A percentile compares a stretch with the other conserved stretches of the same genome.
phyloP scores from a whole-genome alignment of 768 basidiomycete species.

The Termitomyces sp. region DNA sequence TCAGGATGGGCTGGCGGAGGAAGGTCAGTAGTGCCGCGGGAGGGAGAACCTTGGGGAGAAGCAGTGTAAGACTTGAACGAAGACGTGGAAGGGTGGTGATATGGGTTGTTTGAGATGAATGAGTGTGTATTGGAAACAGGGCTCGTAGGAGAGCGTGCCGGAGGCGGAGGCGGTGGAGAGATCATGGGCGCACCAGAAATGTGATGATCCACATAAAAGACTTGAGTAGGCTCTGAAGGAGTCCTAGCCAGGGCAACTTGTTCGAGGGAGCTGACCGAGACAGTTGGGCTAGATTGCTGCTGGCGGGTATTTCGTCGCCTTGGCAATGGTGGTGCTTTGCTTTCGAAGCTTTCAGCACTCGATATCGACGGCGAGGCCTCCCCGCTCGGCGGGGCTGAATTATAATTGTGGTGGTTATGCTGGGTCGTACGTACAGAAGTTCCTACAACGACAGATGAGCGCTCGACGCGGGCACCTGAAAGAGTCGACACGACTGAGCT shows the following conservation, averaged over 20 bases:
- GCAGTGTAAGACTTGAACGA: constrained; percentile 3
- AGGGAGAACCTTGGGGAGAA: constrained; percentile 26
- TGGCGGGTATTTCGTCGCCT: constrained; percentile 18
- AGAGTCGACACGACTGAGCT: constrained; percentile 32
- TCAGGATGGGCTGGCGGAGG: constrained; percentile 15
- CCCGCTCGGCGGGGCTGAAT: neutral
- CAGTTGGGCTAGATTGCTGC: constrained; percentile 30
- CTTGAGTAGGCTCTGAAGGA: constrained; percentile 1
- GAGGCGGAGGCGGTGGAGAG: constrained; percentile 2
- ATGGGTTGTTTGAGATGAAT: constrained; percentile 8
- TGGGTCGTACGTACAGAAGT: constrained; percentile 22
- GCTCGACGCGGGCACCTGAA: constrained; percentile 22
- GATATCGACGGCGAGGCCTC: constrained; percentile 4
- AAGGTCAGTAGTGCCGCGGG: constrained; percentile 18
- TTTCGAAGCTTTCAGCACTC: constrained; percentile 4
- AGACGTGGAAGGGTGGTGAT: constrained; percentile 1
- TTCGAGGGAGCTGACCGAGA: constrained; percentile 39
- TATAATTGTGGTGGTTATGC: constrained; percentile 8
- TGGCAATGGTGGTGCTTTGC: constrained; percentile 23
- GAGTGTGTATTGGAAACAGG: constrained; percentile 4
- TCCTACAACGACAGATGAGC: constrained; percentile 30
- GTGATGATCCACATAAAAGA: neutral
- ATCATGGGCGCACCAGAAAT: neutral
- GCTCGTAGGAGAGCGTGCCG: constrained; percentile 1
- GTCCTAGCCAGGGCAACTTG: constrained; percentile 36